These are phyloP conservation scores for Botrytis cinerea DNA, from an alignment of 2,329 filamentous ascomycete genomes.

Conservation along the genomic window DNA sequence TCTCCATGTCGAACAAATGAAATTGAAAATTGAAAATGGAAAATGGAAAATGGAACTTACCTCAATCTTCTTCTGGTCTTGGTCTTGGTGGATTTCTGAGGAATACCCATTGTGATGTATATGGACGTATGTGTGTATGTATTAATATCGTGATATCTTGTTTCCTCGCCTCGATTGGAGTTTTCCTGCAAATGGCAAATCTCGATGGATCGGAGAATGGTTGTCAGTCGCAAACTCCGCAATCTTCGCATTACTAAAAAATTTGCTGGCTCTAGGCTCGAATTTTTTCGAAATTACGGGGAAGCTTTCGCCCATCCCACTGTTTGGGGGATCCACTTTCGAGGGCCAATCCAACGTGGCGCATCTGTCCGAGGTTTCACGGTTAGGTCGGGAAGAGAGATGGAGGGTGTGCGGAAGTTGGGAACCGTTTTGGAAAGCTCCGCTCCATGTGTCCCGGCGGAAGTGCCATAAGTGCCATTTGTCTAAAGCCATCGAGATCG, in stretches of 20 bases:
- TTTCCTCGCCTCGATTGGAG: not conserved
- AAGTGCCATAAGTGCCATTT: not conserved
- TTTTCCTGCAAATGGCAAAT: constrained; percentile 10
- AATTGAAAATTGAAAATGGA: too few relatives aligned
- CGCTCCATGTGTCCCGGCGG: not conserved
- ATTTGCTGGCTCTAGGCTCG: not conserved
- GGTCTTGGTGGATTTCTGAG: constrained; percentile 64
- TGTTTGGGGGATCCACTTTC: not conserved
- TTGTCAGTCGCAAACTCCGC: not conserved
- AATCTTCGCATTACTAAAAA: not conserved
- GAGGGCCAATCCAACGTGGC: not conserved
- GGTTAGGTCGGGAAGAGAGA: constrained; percentile 2
- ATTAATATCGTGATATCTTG: not conserved
- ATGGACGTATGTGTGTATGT: too few relatives aligned
- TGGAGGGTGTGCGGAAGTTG: not conserved
- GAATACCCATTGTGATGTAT: constrained; percentile 61
- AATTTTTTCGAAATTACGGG: not conserved
- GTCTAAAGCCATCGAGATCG: not conserved
- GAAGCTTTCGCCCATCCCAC: not conserved
- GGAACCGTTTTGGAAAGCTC: not conserved
- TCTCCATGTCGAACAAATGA: not conserved
- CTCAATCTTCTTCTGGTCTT: constrained; percentile 74
- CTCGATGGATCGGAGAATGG: not conserved
- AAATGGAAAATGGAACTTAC: constrained; percentile 44
- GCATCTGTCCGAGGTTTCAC: constrained; percentile 2